Evolutionary conservation across 768 basidiomycete species (phyloP), one percentile per base, ranked within the genome.

Genomic region (Leucosporidium scottii): DNA sequence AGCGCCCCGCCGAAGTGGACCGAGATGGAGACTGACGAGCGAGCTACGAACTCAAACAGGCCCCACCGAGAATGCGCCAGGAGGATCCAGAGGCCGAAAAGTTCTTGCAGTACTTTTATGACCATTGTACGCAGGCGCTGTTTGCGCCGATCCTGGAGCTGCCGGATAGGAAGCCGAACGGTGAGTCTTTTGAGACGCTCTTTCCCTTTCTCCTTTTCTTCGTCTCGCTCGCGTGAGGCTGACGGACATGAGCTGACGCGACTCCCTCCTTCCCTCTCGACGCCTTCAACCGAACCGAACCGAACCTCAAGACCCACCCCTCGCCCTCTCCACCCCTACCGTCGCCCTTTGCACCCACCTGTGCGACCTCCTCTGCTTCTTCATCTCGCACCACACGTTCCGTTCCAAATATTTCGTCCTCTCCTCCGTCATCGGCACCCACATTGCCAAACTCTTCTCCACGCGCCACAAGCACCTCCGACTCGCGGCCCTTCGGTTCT

Each of bases 21-120:
- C n/a, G n/a, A n/a, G n/a, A n/a, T n/a, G n/a, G n/a, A n/a, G n/a
- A n/a, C 63, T 30, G 55, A 59, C 15, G 57, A 54, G 74, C 34
- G 58, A n/a, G 65, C 34, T 62, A 63, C 61, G 62, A n/a, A 64
- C 50, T 4, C 34, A 34, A 34, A 59, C 50, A 79, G 78, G 82
- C 80, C 36, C 65, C 73, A 17, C 71, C 68, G 4, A 64, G 76
- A 13, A 30, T 68, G 31, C 85, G 87, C 8, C 79, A 62, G 8
- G 91, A 89, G 56, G 75, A 75, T 60, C 87, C 89, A 9, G 84
- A 85, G 47, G 87, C 87, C 1, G 96, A 98, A 77, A 84, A 86
- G 65, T 99, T 93, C 81, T 81, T 93, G 75, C 88, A 93, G 49
- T 91, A 91, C 77, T 94, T 97, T 78, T 97, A 97, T 81, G 91